Evolutionary conservation across 1,139 yeast species (phyloP), one percentile per base, ranked within the genome.

Genomic region (Saccharomyces pastorianus): DNA sequence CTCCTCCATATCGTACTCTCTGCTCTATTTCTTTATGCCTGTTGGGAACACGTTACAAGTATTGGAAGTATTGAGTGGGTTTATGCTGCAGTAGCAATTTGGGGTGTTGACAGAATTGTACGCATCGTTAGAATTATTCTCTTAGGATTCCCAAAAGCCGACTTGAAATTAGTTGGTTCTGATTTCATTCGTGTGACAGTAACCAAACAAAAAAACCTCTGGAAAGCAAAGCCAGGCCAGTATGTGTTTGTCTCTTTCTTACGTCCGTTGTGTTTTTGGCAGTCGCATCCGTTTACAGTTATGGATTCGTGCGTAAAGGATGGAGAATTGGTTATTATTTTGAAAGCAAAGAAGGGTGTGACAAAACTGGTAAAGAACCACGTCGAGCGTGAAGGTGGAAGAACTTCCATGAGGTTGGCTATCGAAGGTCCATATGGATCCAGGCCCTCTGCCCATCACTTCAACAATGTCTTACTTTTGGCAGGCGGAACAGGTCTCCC

Each of bases 401-500:
- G 23, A 3, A 3, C 23, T 20, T 20, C 23, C 23, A 20, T 20
- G 23, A 20, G 23, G 23, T 20, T 20, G 23, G 23, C 23, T 20
- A 20, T 20, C 23, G 23, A 20, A 20, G 23, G 23, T 3, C 23
- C 23, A 20, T 20, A 20, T 20, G 23, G 57, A 59, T 53, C 70
- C 70, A 6, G 14, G 13, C 14, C 42, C 2, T 0, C 25, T 17
- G 42, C 42, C 11, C 42, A 38, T 17, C 42, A 13, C 5, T 85
- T 79, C 64, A 82, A 81, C 52, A 78, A 77, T 53, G 72, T 77
- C 3, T 67, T 84, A 14, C 73, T 85, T 49, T 62, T 85, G 53
- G 83, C 85, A 1, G 87, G 90, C 58, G 93, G 93, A 52, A 83
- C 84, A 56, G 96, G 95, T 61, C 76, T 88, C 58, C 86, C 95